Evolutionary conservation across 768 basidiomycete species (phyloP), one percentile per base, ranked within the genome.

Genomic region (Phylloporus arenicola): DNA sequence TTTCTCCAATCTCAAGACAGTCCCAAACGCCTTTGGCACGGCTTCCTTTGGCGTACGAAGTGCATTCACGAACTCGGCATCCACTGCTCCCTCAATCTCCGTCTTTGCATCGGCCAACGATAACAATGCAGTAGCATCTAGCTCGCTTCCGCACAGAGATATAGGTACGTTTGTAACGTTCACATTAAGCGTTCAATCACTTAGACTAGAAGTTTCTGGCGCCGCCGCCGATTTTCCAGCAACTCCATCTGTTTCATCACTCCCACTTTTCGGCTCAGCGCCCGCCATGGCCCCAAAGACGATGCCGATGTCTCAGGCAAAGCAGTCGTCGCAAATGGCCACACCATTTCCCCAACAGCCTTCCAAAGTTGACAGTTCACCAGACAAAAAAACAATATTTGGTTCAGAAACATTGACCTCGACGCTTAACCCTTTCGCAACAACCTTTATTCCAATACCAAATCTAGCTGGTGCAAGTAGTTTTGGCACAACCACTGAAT

Each of bases 21-120:
- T 59, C 4, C 64, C 68, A 2, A 75, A 69, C 31, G 62, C 58
- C 6, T 75, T 75, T 48, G 67, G 67, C 1, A 62, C 46, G 8
- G 8, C 51, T 20, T 56, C 66, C 42, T 66, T 66, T 29, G 46
- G 51, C 17, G 38, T 44, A 16, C 52, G 52, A 6, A 51, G 46
- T 25, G 31, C 27, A 9, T 52, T 54, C 40, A 27, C 48, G 41
- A 52, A 37, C 17, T 24, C 19, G n/a, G 46, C 43, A 6, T 14
- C 41, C 22, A 24, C 56, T 5, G 13, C 51, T 22, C 20, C 51
- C 20, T 25, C 50, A 4, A 8, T 19, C 3, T 50, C 55, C 24
- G 46, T 31, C 25, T 62, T 60, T 42, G 54, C 47, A 31, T 9
- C 51, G 6, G 34, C 30, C 22, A 37, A 48, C 27, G 41, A 53